Base-by-base conservation (phyloP, 306 rosid species). In the Cicer cuneatum region DNA sequence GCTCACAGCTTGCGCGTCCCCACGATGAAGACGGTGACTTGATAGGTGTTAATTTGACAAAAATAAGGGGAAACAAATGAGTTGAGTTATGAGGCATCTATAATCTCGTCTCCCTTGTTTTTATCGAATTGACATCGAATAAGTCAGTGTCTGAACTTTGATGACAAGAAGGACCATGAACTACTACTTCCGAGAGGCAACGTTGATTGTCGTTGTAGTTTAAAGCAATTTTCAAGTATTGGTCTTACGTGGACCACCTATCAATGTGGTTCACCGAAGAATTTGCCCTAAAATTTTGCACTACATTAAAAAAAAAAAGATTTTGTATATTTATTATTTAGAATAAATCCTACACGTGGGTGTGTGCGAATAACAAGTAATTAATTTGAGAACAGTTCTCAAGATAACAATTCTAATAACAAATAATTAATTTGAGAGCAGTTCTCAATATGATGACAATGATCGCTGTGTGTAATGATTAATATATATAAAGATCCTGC, bases 301-400 rank as follows among this genome's bases (percentile, higher is more conserved):
- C 4, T 42, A 66, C 39, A 10, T 42, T 19, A 66, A 19, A 66
- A 41, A 19, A 41, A 19, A 2, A 65, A 7, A 39, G 4, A 62
- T 60, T 37, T 35, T 33, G 43, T 59, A 18, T 16, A 41, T 12
- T 59, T 35, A 33, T 57, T 39, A 40, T 62, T 38, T 39, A 14
- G 47, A 63, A 63, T 64, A 64, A 16, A 41, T 41, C 24, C 41
- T 16, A 41, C 33, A 19, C 3, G 13, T 7, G 48, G 5, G 16
- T 33, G 13, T 41, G 40, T 11, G 5, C 38, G 10, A 57, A 66
- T 66, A 72, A 38, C 60, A 66, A 29, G 79, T 37, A 58, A 72
- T 49, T 60, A 56, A 76, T 48, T 70, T 71, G 38, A 56, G 58
- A 57, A 76, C 15, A 45, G 42, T 49, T 58, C 14, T 10, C 33